A percentile compares a stretch with the other conserved stretches of the same genome.
These are phyloP conservation scores for Colletotrichum tabaci DNA, from an alignment of 2,329 filamentous ascomycete genomes.

Conservation along the genomic window DNA sequence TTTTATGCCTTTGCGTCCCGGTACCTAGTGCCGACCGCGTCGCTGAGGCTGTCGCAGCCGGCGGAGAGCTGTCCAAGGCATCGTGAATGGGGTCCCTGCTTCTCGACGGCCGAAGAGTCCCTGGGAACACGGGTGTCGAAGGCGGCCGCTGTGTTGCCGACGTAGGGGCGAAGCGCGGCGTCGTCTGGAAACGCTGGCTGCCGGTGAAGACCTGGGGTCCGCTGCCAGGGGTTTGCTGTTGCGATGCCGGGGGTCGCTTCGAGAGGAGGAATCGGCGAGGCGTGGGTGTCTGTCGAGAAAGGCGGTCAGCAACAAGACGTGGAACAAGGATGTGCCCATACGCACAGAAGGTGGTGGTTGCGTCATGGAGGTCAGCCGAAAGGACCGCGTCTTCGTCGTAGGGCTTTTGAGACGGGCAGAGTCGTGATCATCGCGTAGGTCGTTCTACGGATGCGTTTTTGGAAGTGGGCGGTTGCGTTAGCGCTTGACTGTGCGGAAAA, in stretches of 20 bases:
- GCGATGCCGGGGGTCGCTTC: conserved; percentile 51
- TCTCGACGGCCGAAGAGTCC: conserved; percentile 46
- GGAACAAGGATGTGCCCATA: background rate
- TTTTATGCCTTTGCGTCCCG: conserved; percentile 24
- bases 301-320: background rate
- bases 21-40: conserved; percentile 9
- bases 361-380: conserved; percentile 40
- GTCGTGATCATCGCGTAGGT: conserved; percentile 17
- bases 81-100: conserved; percentile 33
- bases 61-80: conserved; percentile 31
- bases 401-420: background rate
- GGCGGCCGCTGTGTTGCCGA: conserved; percentile 46
- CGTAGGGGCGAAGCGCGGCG: conserved; percentile 56
- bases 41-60: background rate
- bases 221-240: conserved; percentile 50
- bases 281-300: conserved; percentile 52
- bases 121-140: conserved; percentile 32
- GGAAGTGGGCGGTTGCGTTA: background rate
- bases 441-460: background rate
- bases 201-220: conserved; percentile 31
- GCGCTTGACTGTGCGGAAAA: background rate
- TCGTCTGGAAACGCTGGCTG: conserved; percentile 54
- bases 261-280: conserved; percentile 57
- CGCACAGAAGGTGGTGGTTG: conserved; percentile 39
- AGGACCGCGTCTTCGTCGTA: conserved; percentile 30